Percentiles rank a stretch among this genome's conserved stretches.
phyloP scores from a whole-genome alignment of 164 flowering plant genomes.

The Vitis riparia region DNA sequence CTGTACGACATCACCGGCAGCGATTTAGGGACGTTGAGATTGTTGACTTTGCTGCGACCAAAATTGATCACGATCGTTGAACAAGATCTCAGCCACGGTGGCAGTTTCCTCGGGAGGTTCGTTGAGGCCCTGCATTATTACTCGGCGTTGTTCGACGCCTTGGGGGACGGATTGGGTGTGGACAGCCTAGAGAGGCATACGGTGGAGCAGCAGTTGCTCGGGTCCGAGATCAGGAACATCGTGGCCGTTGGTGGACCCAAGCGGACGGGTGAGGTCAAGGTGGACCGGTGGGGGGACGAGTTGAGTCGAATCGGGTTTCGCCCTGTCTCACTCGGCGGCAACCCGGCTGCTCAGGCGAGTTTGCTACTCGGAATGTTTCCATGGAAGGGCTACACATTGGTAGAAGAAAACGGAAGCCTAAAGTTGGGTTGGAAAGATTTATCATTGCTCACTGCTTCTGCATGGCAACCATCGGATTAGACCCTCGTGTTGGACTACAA shows the following conservation, averaged over 20 bases:
- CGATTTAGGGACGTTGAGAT: slow-evolving; percentile 52
- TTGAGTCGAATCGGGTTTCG: slow-evolving; percentile 60
- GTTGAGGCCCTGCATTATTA: slow-evolving; percentile 92
- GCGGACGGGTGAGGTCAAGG: slow-evolving; percentile 71
- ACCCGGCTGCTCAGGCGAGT: slow-evolving; percentile 81
- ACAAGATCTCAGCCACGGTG: slow-evolving; percentile 76
- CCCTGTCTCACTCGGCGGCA: slow-evolving; percentile 72
- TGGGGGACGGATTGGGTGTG: slow-evolving; percentile 66
- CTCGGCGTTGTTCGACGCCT: slow-evolving; percentile 90
- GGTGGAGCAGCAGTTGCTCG: slow-evolving; percentile 88
- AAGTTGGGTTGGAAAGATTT: slow-evolving; percentile 94
- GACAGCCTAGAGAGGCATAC: slow-evolving; percentile 61
- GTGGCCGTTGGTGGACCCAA: slow-evolving; percentile 87
- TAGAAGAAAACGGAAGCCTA: slow-evolving; percentile 77
- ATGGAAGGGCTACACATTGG: slow-evolving; percentile 84
- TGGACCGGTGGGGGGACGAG: slow-evolving; percentile 87
- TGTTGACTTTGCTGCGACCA: slow-evolving; percentile 52
- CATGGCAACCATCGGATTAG: slow-evolving; percentile 70
- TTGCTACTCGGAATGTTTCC: slow-evolving; percentile 84
- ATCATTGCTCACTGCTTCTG: slow-evolving; percentile 84
- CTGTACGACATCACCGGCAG: slow-evolving; percentile 82
- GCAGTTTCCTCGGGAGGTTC: slow-evolving; percentile 70
- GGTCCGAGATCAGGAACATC: slow-evolving; percentile 82
- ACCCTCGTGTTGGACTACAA: not conserved
- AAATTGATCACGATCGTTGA: slow-evolving; percentile 75